Conservation (phyloP, 495 filamentous ascomycete genomes). For the Wilcoxina mikolae region DNA sequence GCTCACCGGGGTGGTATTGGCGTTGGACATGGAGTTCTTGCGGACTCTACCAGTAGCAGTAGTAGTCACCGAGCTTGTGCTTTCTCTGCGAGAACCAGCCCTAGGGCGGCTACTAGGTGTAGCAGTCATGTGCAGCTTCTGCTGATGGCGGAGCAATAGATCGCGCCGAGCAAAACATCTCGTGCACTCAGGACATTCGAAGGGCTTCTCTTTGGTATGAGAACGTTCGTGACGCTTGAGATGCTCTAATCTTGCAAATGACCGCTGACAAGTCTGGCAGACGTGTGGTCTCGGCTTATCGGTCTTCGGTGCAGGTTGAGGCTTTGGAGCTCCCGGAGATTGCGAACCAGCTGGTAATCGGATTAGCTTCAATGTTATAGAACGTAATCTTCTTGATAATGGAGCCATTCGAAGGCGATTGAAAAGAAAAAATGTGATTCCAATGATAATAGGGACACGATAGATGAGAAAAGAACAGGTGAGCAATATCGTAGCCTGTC, state of each 20-base stretch:
- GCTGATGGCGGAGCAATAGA: constrained; percentile 84
- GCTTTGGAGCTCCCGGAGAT: not conserved
- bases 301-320: constrained; percentile 48
- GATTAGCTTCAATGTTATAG: not conserved
- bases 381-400: not conserved
- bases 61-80: constrained; percentile 42
- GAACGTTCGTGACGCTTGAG: constrained; percentile 96
- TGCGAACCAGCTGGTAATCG: not conserved
- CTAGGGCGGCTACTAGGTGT: constrained; percentile 77
- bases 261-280: constrained; percentile 81
- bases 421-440: no score
- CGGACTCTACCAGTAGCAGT: constrained; percentile 57
- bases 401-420: not conserved
- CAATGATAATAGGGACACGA: no score
- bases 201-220: constrained; percentile 98
- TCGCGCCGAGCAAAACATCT: constrained; percentile 92
- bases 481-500: no score
- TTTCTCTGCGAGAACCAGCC: constrained; percentile 71
- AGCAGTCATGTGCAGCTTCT: constrained; percentile 96
- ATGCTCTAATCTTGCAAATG: constrained; percentile 91
- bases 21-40: constrained; percentile 75
- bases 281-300: constrained; percentile 95
- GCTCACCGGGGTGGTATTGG: constrained; percentile 34
- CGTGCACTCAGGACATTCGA: constrained; percentile 90
- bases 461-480: no score